Evolutionary conservation across 73 alveolate genomes (phyloP).

Genomic region (Symbiodinium pilosum): DNA sequence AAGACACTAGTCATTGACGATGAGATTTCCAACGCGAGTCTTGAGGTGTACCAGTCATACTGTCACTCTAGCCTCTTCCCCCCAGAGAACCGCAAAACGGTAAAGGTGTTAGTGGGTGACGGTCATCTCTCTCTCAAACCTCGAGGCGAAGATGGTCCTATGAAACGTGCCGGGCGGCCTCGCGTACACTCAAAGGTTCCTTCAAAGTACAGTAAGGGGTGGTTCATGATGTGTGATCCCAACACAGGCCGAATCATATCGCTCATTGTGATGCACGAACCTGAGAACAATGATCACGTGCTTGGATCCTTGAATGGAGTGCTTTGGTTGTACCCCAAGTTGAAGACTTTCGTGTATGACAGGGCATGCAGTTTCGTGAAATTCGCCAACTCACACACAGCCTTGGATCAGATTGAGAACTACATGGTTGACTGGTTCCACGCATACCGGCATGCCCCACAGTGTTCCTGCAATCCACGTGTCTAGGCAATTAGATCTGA

Average conservation of each 20-base stretch:
- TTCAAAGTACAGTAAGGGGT: not conserved
- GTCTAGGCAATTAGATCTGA: not conserved
- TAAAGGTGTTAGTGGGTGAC: not conserved
- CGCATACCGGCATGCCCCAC: not conserved
- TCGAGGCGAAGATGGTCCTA: not conserved
- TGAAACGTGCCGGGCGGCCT: not conserved
- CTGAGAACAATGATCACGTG: not conserved
- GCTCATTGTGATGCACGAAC: conserved; percentile 32
- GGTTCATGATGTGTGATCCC: conserved; percentile 45
- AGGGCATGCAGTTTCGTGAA: not conserved
- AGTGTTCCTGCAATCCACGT: conserved; percentile 27
- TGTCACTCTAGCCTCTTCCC: not conserved
- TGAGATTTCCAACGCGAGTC: not conserved
- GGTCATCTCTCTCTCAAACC: not conserved
- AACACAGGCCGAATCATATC: not conserved
- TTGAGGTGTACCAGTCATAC: not conserved
- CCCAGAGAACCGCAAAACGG: not conserved
- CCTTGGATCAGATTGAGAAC: not conserved
- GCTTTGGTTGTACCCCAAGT: conserved; percentile 37
- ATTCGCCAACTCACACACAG: not conserved
- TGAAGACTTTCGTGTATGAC: conserved; percentile 13
- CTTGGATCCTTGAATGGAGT: not conserved
- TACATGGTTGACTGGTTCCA: conserved; percentile 48
- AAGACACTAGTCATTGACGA: not conserved
- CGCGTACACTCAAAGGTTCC: not conserved